Base-by-base conservation (phyloP, 2,329 filamentous ascomycete species). In the Huntiella bhutanensis region DNA sequence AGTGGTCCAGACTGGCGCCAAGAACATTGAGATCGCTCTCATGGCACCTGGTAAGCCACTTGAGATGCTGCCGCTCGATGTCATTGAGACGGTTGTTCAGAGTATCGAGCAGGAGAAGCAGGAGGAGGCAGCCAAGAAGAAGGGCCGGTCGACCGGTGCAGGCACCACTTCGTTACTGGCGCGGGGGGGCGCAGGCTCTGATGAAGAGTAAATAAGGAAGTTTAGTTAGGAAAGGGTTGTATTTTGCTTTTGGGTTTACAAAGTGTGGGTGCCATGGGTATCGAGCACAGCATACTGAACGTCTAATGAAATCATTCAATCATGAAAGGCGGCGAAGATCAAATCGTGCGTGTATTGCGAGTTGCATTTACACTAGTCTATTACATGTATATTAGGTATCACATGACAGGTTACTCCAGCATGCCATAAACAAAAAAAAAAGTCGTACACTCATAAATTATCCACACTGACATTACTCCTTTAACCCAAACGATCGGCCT, bases 31-130 rank as follows among this genome's bases (percentile, higher is more conserved):
- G 68, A 96, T 98, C 58, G 91, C 92, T 49, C 80, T 98, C 59
- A 95, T 96, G 86, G 83, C 85, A 5, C 87, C 91, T 5, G 87
- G 85, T 45, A 86, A 94, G 70, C 64, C 73, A 12, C 76, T 98
- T 52, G 87, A 96, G 70, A 87, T 94, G 77, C 73, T 98, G 55
- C 84, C 86, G 2, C 81, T 88, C 32, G 88, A 96, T 62, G 84
- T 94, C 58, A 98, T 98, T 58, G 91, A 98, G 70, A 75, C 76
- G 55, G 95, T 93, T 59, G 92, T 98, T 59, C 96, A 96, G 77
- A 91, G 77, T 64, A 98, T 98, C 63, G 93, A 98, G 70, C 82
- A 87, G 57, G 92, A 98, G 74, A 98, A 98, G 75, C 87, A 94
- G 61, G 91, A 96, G 64, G 91, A 98, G 69, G 88, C 88, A 17